Evolutionary conservation across 139 green algal genomes (phyloP), one percentile per base, ranked within the genome.

Genomic region (Chlamydomonas schloesseri): DNA sequence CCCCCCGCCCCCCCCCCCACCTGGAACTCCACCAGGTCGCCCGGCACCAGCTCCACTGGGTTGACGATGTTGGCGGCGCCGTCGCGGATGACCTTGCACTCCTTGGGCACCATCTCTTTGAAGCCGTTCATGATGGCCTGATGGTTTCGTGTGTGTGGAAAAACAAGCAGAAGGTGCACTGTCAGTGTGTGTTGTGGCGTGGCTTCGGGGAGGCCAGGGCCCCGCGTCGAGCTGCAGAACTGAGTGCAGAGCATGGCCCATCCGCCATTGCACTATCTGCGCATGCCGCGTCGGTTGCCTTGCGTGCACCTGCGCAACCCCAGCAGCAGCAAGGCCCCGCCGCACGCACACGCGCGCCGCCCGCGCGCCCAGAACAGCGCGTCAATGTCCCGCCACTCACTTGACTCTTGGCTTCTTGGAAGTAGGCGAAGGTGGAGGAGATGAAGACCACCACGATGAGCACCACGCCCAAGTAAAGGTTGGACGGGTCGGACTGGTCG

Each of bases 391-490:
- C 6, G 57, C 23, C 13, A 14, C 53, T 31, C 78, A 84, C 78
- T 50, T 73, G 64, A 10, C 42, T 71, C 84, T 97, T 94, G 23
- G 91, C 78, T 58, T 97, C 95, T 34, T 95, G 93, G 50, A 93
- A 90, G 85, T 94, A 95, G 26, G 87, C 87, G 81, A 96, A 97
- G 37, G 84, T 87, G 46, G 86, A 79, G 23, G 77, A 83, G 67
- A 91, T 88, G 81, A 92, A 82, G 14, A 91, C 72, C 37, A 92
- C 83, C 24, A 82, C 33, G 29, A 95, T 69, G 6, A 98, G 87
- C 36, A 97, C 94, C 8, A 94, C 87, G 21, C 95, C 95, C 21
- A 97, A 83, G 88, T 96, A 97, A 34, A 97, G 71, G 89, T 97
- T 96, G 72, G 90, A 93, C 36, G 70, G 37, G 37, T 96, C 91